These are phyloP conservation scores for Mycena indigotica DNA, from an alignment of 768 basidiomycete species.

Conservation along the genomic window DNA sequence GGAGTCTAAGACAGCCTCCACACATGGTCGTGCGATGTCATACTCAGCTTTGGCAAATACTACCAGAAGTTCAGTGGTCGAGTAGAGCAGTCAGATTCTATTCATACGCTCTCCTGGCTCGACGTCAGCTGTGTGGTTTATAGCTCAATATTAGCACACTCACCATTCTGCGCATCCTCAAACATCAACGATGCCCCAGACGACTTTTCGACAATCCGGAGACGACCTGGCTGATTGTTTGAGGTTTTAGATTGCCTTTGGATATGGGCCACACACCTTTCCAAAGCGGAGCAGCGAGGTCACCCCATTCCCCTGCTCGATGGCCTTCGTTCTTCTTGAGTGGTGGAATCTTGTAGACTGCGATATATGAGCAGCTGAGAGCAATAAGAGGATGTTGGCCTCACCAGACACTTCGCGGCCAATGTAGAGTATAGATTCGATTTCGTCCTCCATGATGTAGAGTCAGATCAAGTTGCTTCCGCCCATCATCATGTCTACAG, in stretches of 20 bases:
- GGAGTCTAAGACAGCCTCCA: slow-evolving; percentile 96
- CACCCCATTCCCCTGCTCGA: slow-evolving; percentile 91
- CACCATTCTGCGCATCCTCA: slow-evolving; percentile 81
- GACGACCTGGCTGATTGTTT: slow-evolving; percentile 36
- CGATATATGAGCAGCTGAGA: slow-evolving; percentile 15
- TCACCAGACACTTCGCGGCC: slow-evolving; percentile 89
- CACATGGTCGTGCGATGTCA: slow-evolving; percentile 72
- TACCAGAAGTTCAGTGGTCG: slow-evolving; percentile 32
- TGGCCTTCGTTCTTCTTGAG: slow-evolving; percentile 86
- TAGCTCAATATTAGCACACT: slow-evolving; percentile 30
- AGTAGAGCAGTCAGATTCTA: slow-evolving; percentile 16
- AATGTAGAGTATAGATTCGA: slow-evolving; percentile 88
- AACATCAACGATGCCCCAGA: slow-evolving; percentile 69
- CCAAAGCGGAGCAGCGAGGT: slow-evolving; percentile 82
- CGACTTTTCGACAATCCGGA: slow-evolving; percentile 82
- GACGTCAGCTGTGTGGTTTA: too few species aligned
- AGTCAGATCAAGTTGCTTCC: slow-evolving; percentile 3
- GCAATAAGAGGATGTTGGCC: slow-evolving; percentile 22
- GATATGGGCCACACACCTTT: slow-evolving; percentile 52
- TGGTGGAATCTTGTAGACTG: slow-evolving; percentile 92
- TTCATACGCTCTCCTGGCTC: slow-evolving; percentile 72
- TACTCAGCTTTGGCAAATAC: slow-evolving; percentile 90
- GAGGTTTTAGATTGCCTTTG: background rate
- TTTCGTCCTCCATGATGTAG: slow-evolving; percentile 60
- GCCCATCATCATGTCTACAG: slow-evolving; percentile 46